Conservation (phyloP, 768 basidiomycete genomes). For the Amanita molliuscula region DNA sequence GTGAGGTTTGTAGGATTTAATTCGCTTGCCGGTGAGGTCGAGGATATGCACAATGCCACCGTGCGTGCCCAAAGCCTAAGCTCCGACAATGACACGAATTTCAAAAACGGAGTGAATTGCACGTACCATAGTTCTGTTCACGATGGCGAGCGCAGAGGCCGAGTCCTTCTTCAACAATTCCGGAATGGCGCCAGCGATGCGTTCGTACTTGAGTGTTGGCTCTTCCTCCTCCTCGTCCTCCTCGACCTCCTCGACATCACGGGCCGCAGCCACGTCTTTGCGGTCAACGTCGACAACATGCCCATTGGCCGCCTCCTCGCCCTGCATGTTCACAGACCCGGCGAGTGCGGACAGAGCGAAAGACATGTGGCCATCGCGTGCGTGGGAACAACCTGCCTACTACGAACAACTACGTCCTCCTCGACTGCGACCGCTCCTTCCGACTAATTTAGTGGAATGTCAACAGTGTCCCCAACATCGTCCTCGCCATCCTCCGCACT, state of each 20-base stretch:
- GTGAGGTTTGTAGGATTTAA: slow-evolving; percentile 89
- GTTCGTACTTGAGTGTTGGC: slow-evolving; percentile 85
- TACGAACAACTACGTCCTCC: too few species aligned
- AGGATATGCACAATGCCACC: slow-evolving; percentile 86
- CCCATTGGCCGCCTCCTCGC: not conserved
- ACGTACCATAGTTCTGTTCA: slow-evolving; percentile 59
- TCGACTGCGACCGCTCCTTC: too few species aligned
- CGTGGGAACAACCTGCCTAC: not conserved
- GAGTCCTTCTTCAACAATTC: slow-evolving; percentile 85
- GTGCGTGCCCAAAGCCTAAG: slow-evolving; percentile 86
- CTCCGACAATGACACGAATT: slow-evolving; percentile 6
- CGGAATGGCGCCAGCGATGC: slow-evolving; percentile 59
- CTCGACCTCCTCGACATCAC: slow-evolving; percentile 29
- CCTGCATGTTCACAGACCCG: not conserved
- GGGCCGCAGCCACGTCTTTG: slow-evolving; percentile 6
- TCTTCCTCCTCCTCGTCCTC: slow-evolving; percentile 80
- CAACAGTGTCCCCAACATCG: slow-evolving; percentile 72
- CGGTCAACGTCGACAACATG: slow-evolving; percentile 1
- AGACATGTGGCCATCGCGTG: slow-evolving; percentile 5
- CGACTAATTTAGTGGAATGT: slow-evolving; percentile 50
- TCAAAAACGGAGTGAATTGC: not conserved
- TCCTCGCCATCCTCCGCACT: slow-evolving; percentile 52
- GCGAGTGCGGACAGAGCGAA: not conserved
- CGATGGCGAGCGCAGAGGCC: slow-evolving; percentile 72
- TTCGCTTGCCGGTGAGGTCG: slow-evolving; percentile 63